These are phyloP conservation scores for Microstroma glucosiphilum DNA, from an alignment of 1,284 basidiomycete species.

Conservation along the genomic window DNA sequence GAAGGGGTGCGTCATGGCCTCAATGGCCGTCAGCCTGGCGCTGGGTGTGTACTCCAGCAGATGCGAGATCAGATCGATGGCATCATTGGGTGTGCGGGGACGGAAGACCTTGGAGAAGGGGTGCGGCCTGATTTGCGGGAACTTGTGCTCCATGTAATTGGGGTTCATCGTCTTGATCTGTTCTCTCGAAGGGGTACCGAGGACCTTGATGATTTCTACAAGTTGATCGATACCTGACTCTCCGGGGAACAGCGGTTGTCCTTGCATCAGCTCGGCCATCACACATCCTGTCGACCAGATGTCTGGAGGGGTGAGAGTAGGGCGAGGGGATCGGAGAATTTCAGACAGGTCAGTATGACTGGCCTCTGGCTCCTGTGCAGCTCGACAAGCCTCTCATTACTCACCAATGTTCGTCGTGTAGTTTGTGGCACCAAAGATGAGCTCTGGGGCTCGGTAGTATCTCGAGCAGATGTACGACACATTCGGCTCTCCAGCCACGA, in stretches of 20 bases:
- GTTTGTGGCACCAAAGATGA: constrained; percentile 99
- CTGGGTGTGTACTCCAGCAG: constrained; percentile 95
- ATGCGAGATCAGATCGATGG: constrained; percentile 90
- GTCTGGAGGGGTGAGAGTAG: constrained; percentile 54
- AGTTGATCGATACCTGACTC: constrained; percentile 99
- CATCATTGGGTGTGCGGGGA: constrained; percentile 88
- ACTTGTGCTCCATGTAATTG: constrained; percentile 99
- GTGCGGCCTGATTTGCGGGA: constrained; percentile 93
- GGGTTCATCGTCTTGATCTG: constrained; percentile 99
- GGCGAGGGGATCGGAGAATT: constrained; percentile 12
- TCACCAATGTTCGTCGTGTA: constrained; percentile 99
- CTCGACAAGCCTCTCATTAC: constrained; percentile 45
- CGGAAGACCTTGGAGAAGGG: constrained; percentile 77
- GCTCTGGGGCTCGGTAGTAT: constrained; percentile 97
- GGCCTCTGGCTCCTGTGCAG: background rate
- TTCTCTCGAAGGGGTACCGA: constrained; percentile 94
- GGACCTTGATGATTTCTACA: constrained; percentile 99
- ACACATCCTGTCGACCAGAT: constrained; percentile 99
- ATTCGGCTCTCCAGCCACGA: constrained; percentile 95
- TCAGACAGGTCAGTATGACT: constrained; percentile 1
- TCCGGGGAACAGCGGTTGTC: constrained; percentile 95
- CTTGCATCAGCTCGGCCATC: constrained; percentile 99
- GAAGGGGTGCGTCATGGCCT: constrained; percentile 79
- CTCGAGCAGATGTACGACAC: constrained; percentile 99
- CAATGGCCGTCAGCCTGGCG: constrained; percentile 80